Evolutionary conservation across 1,139 yeast genomes (phyloP), one percentile per base, ranked within the genome.

Genomic region (Blastobotrys serpentis): DNA sequence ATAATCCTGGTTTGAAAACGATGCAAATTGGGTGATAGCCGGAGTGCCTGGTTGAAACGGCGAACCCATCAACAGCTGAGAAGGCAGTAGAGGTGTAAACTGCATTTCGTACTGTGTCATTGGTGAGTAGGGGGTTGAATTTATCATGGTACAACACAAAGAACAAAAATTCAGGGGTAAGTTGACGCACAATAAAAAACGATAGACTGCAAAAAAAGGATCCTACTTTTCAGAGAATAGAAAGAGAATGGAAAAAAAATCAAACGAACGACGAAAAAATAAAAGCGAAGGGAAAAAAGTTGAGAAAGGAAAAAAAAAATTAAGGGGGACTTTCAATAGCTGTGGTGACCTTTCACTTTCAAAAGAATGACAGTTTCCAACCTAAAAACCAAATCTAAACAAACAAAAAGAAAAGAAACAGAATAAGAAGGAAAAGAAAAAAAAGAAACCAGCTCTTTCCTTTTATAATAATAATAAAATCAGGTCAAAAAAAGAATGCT

Each of bases 31-130:
- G 41, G 57, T 58, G 42, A 56, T 55, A 4, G 64, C 62, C 14
- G 69, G 70, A 18, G 69, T 64, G 7, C 68, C 68, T 8, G 77
- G 78, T 43, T 78, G 74, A 60, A 78, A 84, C 0, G 92, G 92
- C 0, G 90, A 81, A 17, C 81, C 79, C 55, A 82, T 69, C 46
- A 85, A 68, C 47, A 85, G 67, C 59, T 83, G 87, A 21, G 86
- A 75, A 1, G 92, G 92, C 34, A 85, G 68, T 74, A 84, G 73
- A 14, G 85, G 78, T n/a, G 83, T 62, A 53, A 58, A 67, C 43
- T 63, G 70, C 59, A 67, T 55, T 46, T 67, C 71, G 56, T 64
- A 65, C 45, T 62, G 66, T 23, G 64, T 56, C 63, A 64, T 62
- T 49, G 61, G 64, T 19, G 61, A 49, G 39, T 45, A 49, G 17